A percentile compares a stretch with the other conserved stretches of the same genome.
Conservation (phyloP, 176 grass and related monocot species). For the Oryza glaberrima region DNA sequence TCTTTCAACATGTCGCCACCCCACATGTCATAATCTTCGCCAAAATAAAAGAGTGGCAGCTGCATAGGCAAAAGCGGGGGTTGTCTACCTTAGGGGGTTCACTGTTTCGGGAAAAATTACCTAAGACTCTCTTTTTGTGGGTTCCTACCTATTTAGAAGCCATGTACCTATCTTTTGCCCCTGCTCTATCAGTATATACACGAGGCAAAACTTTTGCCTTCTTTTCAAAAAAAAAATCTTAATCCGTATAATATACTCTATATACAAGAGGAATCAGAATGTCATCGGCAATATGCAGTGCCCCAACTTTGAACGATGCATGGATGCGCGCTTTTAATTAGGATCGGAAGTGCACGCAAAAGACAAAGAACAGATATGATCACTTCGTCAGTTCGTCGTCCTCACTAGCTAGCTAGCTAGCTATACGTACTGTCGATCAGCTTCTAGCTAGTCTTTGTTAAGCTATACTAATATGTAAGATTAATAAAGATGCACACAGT, state of each 20-base stretch:
- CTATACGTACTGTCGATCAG: background rate
- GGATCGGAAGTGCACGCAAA: slow-evolving; percentile 8
- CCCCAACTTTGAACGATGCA: slow-evolving; percentile 26
- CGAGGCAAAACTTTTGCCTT: too few species aligned
- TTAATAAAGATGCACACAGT: slow-evolving; percentile 9
- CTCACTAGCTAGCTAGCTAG: background rate
- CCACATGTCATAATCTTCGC: too few species aligned
- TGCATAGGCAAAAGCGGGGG: too few species aligned
- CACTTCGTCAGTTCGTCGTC: slow-evolving; percentile 28
- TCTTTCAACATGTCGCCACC: too few species aligned
- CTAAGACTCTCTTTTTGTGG: too few species aligned
- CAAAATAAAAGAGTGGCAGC: too few species aligned
- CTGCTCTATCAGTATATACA: too few species aligned
- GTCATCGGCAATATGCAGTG: background rate
- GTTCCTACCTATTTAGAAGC: too few species aligned
- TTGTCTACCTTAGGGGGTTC: too few species aligned
- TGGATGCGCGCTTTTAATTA: background rate
- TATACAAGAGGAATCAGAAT: background rate
- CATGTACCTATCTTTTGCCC: too few species aligned
- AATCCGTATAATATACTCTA: background rate
- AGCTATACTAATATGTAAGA: background rate
- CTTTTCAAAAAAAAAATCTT: too few species aligned
- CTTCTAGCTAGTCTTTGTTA: slow-evolving; percentile 33
- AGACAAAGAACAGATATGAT: slow-evolving; percentile 42
- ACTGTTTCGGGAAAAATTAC: too few species aligned